Evolutionary conservation across 352 stramenopile genomes (phyloP).

Genomic region (Globisporangium nagaii): DNA sequence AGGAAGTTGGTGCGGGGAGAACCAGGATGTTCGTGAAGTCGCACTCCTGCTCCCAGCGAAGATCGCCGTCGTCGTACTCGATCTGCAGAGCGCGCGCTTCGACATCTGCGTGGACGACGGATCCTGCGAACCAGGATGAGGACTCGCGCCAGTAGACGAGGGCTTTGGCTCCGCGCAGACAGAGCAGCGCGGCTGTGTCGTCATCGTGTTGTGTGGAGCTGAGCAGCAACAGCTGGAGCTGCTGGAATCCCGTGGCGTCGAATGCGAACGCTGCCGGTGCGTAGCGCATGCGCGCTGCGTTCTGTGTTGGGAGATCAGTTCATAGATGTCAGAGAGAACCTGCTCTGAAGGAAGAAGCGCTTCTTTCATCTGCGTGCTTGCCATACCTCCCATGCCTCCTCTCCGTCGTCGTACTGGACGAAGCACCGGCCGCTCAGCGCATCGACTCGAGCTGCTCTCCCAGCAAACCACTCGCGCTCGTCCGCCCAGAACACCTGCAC

Average conservation of each 20-base stretch:
- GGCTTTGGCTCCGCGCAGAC: constrained; percentile 13
- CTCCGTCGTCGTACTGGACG: constrained; percentile 46
- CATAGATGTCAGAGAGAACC: too few species aligned
- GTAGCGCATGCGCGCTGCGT: constrained; percentile 3
- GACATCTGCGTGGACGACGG: constrained; percentile 11
- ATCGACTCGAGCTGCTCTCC: constrained; percentile 13
- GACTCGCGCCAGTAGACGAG: constrained; percentile 40
- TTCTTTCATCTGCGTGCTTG: too few species aligned
- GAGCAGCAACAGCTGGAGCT: constrained; percentile 28
- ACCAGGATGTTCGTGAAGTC: constrained; percentile 33
- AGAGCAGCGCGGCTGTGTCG: neutral
- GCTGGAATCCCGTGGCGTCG: constrained; percentile 11
- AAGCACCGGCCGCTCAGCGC: constrained; percentile 8
- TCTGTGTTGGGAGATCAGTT: too few species aligned
- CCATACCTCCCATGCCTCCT: constrained; percentile 37
- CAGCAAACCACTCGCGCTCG: constrained; percentile 42
- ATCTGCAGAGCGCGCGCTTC: constrained; percentile 20
- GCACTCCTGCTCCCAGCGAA: constrained; percentile 40
- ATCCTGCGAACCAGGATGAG: constrained; percentile 34
- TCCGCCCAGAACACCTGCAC: constrained; percentile 48
- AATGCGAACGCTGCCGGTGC: constrained; percentile 6
- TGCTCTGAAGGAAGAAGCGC: too few species aligned
- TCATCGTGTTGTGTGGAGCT: neutral
- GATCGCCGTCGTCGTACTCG: constrained; percentile 46
- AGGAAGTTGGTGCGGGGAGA: too few species aligned